Evolutionary conservation across 2,329 filamentous ascomycete genomes (phyloP).

Genomic region (Trichocomaceae sp.): DNA sequence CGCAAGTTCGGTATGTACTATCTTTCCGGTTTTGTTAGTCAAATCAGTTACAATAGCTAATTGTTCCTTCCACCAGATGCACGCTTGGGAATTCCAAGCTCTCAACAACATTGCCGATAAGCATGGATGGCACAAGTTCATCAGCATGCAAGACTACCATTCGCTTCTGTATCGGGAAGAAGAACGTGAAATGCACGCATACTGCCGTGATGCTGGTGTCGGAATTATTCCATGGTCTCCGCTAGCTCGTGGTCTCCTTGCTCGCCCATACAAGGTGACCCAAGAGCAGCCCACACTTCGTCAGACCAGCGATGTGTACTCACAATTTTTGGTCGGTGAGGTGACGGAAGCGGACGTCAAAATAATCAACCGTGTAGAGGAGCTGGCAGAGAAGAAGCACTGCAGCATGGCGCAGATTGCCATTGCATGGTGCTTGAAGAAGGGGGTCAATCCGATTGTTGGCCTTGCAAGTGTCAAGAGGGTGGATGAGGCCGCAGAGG

Average conservation of each 20-base stretch:
- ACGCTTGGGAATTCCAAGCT: too few species aligned
- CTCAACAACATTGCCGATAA: too few species aligned
- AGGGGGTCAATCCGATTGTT: neutral
- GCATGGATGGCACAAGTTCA: constrained; percentile 41
- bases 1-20: too few species aligned
- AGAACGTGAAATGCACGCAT: constrained; percentile 50
- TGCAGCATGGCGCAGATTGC: constrained; percentile 33
- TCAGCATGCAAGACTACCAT: constrained; percentile 48
- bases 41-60: too few species aligned
- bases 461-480: constrained; percentile 52
- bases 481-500: constrained; percentile 62
- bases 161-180: constrained; percentile 57
- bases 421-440: constrained; percentile 26
- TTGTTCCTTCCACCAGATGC: too few species aligned
- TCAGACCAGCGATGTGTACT: too few species aligned
- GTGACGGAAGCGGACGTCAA: constrained; percentile 14
- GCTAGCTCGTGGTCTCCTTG: constrained; percentile 21
- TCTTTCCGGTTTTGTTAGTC: too few species aligned
- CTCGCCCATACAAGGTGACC: too few species aligned
- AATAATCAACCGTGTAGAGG: constrained; percentile 42
- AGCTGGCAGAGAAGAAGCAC: constrained; percentile 40
- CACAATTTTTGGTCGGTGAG: too few species aligned
- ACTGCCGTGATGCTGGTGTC: constrained; percentile 43
- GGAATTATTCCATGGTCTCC: constrained; percentile 35
- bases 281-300: constrained; percentile 36